Evolutionary conservation across 805 yeast genomes (phyloP), one percentile per base, ranked within the genome.

Genomic region (Scheffersomyces spartinae): DNA sequence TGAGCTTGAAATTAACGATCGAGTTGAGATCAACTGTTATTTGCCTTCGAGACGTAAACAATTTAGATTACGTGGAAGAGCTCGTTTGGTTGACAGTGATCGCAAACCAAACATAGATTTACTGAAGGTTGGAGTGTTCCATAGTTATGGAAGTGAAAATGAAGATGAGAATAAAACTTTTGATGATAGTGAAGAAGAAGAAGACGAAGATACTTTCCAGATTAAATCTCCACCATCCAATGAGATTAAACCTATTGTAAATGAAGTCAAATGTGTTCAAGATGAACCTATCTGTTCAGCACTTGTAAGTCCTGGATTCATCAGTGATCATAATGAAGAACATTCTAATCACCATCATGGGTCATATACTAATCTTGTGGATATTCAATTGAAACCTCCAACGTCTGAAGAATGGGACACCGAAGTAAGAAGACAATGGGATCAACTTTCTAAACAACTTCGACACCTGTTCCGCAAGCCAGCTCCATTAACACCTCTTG

Each of bases 1-100:
- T 9, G 79, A 79, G 39, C 47, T 70, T 20, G 33, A 60, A 12
- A 38, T 45, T 25, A 64, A 74, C 37, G 68, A 75, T 26, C 57
- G 60, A 28, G 76, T 72, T 45, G 94, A 83, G 52, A 80, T 83
- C 2, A 78, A 82, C 30, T 80, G 79, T 44, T 78, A 81, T 56
- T 78, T 82, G 43, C 67, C 61, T 6, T 59, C 57, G 13, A 46
- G 67, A 13, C 65, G 66, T 45, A 76, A 68, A 41, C 94, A 83
- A 50, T 79, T 74, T 45, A 59, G 94, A 38, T 58, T 83, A 33
- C 64, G 73, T 29, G 94, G 94, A 8, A 48, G 57, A 15, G 80
- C 80, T 9, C 63, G n/a, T n/a, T n/a, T n/a, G n/a, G 28, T 46
- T 16, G 51, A 45, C 30, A 36, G 34, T 30, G 21, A 22, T n/a